A percentile compares a stretch with the other conserved stretches of the same genome.
These are phyloP conservation scores for Rhodomyrtus psidioides DNA, from an alignment of 441 rosid genomes.

Conservation along the genomic window DNA sequence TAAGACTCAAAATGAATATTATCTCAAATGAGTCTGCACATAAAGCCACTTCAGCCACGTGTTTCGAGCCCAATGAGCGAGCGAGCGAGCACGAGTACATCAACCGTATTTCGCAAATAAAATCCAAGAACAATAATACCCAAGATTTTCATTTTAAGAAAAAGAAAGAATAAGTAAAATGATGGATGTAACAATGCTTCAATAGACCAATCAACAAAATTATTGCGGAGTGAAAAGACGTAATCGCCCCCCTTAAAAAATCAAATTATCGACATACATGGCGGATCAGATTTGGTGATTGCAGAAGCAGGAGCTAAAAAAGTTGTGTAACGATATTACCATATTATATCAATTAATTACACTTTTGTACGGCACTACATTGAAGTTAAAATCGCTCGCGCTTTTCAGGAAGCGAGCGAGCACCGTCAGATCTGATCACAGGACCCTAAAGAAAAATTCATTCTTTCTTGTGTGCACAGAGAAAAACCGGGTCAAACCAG, in stretches of 20 bases:
- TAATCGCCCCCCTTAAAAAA: background rate
- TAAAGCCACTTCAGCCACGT: too few species aligned
- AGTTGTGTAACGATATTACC: background rate
- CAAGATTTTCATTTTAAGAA: background rate
- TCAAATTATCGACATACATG: background rate
- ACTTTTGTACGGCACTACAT: background rate
- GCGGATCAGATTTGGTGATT: background rate
- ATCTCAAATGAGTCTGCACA: background rate
- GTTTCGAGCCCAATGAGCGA: background rate
- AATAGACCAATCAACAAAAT: background rate
- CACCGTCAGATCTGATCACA: background rate
- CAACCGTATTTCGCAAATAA: background rate
- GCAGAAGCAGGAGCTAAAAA: too few species aligned
- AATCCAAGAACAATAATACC: background rate
- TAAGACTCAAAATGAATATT: accelerated
- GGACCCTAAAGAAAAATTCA: background rate
- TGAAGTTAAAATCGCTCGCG: background rate
- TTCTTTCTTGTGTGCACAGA: background rate
- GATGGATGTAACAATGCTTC: background rate
- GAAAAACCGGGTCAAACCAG: constrained; percentile 20
- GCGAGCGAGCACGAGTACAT: background rate
- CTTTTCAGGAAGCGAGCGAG: background rate
- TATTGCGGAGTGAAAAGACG: background rate
- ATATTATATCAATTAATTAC: background rate
- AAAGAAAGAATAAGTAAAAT: background rate